Percentiles rank a stretch among this genome's conserved stretches.
Evolutionary conservation across 345 rosid genomes (phyloP).

Genomic region (Eucalyptus brandiana): DNA sequence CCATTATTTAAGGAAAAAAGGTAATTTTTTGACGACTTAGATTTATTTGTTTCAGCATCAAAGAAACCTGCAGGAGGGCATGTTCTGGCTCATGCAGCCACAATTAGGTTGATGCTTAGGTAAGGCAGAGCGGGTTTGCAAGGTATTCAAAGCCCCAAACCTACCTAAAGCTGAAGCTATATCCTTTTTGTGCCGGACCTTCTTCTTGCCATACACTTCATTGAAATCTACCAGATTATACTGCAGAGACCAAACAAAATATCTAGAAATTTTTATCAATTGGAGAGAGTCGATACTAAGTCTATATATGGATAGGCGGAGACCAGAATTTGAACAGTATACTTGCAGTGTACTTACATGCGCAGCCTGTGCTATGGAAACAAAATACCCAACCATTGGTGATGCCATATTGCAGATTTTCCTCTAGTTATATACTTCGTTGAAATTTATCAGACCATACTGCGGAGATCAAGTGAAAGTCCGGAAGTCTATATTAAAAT

Average conservation of each 20-base stretch:
- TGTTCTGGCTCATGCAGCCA: conserved; percentile 85
- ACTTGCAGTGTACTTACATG: not conserved
- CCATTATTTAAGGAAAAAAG: no score
- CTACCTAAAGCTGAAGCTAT: conserved; percentile 19
- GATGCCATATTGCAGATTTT: no score
- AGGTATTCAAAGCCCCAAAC: conserved; percentile 93
- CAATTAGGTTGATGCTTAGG: conserved; percentile 79
- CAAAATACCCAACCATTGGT: no score
- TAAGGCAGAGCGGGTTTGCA: conserved; percentile 83
- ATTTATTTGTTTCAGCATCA: conserved; percentile 15
- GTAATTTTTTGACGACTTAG: no score
- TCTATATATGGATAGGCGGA: not conserved
- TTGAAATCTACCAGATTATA: not conserved
- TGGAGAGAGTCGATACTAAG: not conserved
- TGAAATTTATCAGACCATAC: no score
- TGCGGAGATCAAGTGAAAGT: no score
- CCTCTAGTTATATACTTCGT: no score
- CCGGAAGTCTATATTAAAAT: no score
- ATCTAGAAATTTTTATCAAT: not conserved
- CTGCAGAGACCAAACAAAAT: not conserved
- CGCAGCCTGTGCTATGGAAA: no score
- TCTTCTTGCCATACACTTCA: not conserved
- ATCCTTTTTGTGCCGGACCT: conserved; percentile 23
- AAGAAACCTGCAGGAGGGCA: conserved; percentile 85
- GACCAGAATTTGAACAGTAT: not conserved